Percentiles rank a stretch among this genome's conserved stretches.
These are phyloP conservation scores for Boletus semigastroideus DNA, from an alignment of 1,284 basidiomycete genomes.

Conservation along the genomic window DNA sequence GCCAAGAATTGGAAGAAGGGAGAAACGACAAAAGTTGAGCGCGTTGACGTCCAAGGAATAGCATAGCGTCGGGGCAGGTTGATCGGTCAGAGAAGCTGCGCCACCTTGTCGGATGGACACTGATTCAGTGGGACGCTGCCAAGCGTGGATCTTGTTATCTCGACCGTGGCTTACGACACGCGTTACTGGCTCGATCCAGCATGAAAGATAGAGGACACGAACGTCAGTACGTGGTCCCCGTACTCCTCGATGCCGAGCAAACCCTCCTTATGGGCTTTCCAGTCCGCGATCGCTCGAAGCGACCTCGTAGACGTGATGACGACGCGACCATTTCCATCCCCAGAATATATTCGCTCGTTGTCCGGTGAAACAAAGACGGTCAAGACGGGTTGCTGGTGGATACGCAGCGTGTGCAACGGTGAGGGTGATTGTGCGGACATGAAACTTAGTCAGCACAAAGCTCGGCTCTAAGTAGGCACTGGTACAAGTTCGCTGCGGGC, in stretches of 20 bases:
- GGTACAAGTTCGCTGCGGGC: no score
- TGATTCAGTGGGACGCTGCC: slow-evolving; percentile 53
- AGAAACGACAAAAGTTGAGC: slow-evolving; percentile 87
- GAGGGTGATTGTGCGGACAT: slow-evolving; percentile 34
- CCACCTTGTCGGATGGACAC: slow-evolving; percentile 46
- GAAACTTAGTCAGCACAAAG: no score
- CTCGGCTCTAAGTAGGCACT: no score
- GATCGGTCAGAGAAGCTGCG: slow-evolving; percentile 51
- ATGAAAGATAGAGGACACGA: slow-evolving; percentile 17
- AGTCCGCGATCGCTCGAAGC: slow-evolving; percentile 67
- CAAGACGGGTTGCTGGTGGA: slow-evolving; percentile 62
- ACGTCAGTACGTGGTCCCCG: slow-evolving; percentile 71
- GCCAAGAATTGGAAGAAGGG: slow-evolving; percentile 40
- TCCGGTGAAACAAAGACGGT: slow-evolving; percentile 60
- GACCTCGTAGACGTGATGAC: slow-evolving; percentile 71
- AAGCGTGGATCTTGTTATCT: slow-evolving; percentile 80
- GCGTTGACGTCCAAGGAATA: slow-evolving; percentile 84
- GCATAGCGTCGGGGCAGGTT: slow-evolving; percentile 49
- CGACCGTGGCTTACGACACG: slow-evolving; percentile 60
- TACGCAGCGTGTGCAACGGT: slow-evolving; percentile 75
- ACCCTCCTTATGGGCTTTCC: slow-evolving; percentile 77
- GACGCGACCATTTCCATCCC: slow-evolving; percentile 72
- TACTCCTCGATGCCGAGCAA: slow-evolving; percentile 79
- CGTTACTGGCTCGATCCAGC: background rate
- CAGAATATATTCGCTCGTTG: slow-evolving; percentile 79